Conservation (phyloP, 163 green algal species). For the Chlorella variabilis region DNA sequence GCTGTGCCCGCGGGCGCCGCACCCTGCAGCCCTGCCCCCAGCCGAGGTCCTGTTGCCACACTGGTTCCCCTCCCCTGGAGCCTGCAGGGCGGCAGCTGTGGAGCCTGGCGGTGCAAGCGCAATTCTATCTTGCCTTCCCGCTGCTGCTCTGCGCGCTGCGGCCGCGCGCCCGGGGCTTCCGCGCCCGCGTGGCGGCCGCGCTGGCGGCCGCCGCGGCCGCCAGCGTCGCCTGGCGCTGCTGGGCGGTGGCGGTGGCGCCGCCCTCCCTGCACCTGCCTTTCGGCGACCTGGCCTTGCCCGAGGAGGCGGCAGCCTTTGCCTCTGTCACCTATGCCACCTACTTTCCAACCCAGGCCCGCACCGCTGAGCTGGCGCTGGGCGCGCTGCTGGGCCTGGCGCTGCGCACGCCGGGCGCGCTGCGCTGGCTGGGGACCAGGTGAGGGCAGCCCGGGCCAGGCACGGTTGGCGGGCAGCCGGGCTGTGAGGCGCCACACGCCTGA, state of each 20-base stretch:
- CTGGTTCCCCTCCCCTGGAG: no score
- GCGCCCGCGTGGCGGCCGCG: not conserved
- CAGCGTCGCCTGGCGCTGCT: not conserved
- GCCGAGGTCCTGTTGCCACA: not conserved
- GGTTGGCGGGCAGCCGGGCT: no score
- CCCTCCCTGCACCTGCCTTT: not conserved
- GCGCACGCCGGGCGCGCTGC: not conserved
- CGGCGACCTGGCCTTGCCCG: not conserved
- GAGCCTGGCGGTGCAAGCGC: not conserved
- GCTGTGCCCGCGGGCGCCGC: no score
- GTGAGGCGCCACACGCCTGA: no score
- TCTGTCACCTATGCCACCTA: not conserved
- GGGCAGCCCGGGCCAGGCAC: not conserved
- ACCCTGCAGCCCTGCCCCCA: not conserved
- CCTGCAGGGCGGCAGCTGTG: not conserved
- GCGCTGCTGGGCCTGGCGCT: conserved; percentile 10
- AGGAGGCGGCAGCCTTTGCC: not conserved
- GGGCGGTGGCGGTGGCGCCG: not conserved
- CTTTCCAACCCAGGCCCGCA: not conserved
- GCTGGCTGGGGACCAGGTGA: not conserved
- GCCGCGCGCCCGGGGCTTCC: not conserved
- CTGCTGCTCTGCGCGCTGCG: conserved; percentile 12
- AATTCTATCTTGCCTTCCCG: conserved; percentile 4
- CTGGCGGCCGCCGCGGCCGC: not conserved
- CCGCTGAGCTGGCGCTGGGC: not conserved